These are phyloP conservation scores for Trypethelium eluteriae DNA, from an alignment of 495 filamentous ascomycete species.

Conservation along the genomic window DNA sequence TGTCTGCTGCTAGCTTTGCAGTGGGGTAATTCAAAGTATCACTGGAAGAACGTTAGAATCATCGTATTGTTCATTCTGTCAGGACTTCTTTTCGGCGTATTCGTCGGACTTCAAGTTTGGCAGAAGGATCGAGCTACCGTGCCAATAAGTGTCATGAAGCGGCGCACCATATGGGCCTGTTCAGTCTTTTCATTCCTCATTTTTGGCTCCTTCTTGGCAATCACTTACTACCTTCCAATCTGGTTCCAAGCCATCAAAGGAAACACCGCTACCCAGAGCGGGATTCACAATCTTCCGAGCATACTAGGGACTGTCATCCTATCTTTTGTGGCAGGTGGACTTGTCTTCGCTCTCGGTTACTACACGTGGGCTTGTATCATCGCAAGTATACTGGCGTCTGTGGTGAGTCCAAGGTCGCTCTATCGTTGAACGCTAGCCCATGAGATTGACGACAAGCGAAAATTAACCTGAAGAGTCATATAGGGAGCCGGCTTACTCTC, in stretches of 20 bases:
- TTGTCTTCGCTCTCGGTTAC: constrained; percentile 60
- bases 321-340: constrained; percentile 55
- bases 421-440: constrained; percentile 45
- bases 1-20: constrained; percentile 71
- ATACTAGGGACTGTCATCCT: constrained; percentile 53
- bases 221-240: constrained; percentile 57
- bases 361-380: constrained; percentile 56
- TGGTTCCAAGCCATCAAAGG: constrained; percentile 86
- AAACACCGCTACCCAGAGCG: constrained; percentile 58
- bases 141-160: constrained; percentile 62
- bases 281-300: constrained; percentile 70
- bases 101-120: constrained; percentile 57
- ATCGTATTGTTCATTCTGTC: constrained; percentile 67
- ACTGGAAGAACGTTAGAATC: constrained; percentile 59
- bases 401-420: neutral
- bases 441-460: constrained; percentile 44
- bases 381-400: constrained; percentile 44
- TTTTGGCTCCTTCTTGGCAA: constrained; percentile 42
- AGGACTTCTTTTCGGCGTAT: constrained; percentile 54
- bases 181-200: constrained; percentile 29
- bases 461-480: constrained; percentile 31
- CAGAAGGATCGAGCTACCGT: constrained; percentile 68
- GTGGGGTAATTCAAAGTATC: constrained; percentile 70
- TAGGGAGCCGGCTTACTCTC: constrained; percentile 63
- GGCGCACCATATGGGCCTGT: constrained; percentile 56